phyloP scores from a whole-genome alignment of 345 rosid species.

The Noccaea caerulescens region DNA sequence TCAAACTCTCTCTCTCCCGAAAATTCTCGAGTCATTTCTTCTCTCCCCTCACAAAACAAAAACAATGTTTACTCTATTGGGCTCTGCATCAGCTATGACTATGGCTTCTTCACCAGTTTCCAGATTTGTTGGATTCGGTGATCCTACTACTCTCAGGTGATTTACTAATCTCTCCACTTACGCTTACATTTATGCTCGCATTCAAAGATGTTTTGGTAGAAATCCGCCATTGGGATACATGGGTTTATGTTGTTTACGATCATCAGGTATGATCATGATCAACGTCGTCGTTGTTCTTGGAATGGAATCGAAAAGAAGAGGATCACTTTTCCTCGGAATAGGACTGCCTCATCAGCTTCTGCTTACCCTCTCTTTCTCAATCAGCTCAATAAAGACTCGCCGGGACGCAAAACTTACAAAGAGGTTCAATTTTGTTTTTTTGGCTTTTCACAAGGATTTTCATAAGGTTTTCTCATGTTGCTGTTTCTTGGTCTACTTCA shows the following conservation, averaged over 20 bases:
- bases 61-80: slow-evolving; percentile 41
- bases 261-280: slow-evolving; percentile 79
- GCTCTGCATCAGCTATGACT: slow-evolving; percentile 38
- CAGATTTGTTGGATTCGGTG: slow-evolving; percentile 26
- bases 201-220: slow-evolving; percentile 40
- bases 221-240: slow-evolving; percentile 56
- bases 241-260: slow-evolving; percentile 70
- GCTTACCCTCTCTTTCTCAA: slow-evolving; percentile 68
- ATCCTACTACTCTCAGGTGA: slow-evolving; percentile 45
- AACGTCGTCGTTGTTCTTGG: slow-evolving; percentile 54
- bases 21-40: slow-evolving; percentile 5
- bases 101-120: slow-evolving; percentile 41
- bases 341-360: slow-evolving; percentile 56
- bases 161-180: slow-evolving; percentile 16
- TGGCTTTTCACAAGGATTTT: background rate
- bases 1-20: background rate
- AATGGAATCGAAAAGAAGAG: slow-evolving; percentile 46
- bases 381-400: slow-evolving; percentile 62
- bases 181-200: slow-evolving; percentile 1
- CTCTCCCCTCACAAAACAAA: slow-evolving; percentile 1
- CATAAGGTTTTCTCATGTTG: slow-evolving; percentile 31
- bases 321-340: slow-evolving; percentile 44
- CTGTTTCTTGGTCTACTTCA: slow-evolving; percentile 36
- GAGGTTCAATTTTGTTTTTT: slow-evolving; percentile 63
- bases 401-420: slow-evolving; percentile 62